Base-by-base conservation (phyloP, 2,329 filamentous ascomycete species). In the Microcyclospora tardicrescens region DNA sequence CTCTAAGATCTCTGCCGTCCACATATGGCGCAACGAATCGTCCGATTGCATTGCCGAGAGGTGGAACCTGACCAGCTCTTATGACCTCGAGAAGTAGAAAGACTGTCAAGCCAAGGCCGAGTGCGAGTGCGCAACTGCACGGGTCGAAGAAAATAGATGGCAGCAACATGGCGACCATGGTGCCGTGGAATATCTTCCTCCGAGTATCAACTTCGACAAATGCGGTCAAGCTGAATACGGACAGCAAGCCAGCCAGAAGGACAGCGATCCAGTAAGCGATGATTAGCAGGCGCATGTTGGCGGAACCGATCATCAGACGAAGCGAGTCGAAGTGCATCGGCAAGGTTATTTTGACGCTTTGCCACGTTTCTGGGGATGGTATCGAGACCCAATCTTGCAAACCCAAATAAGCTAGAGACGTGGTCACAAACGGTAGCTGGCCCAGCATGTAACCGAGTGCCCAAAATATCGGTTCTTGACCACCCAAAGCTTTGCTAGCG, bases 111-210 rank as follows among this genome's bases (percentile, higher is more conserved):
- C 86, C 76, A 27, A 95, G 65, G 0, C 72, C 70, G n/a, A 96
- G 69, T 0, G 86, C 84, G 10, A 98, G 67, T 1, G 82, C 76
- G 36, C 79, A 78, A 59, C 84, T 96, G 31, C 79, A 71, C 1
- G 91, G 89, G 58, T 98, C 91, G 46, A 96, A 65, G 56, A 78
- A 95, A 2, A 81, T 83, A 1, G 84, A 77, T 0, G 91, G 87
- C 2, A 96, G 70, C 40, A 98, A 79, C 84, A 98, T 95, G 40
- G 78, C 77, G 6, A 96, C 89, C 82, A 96, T 96, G 72, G 89
- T 94, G 50, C 93, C 93, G 60, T 98, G 91, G 59, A 98, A 98
- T 16, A 96, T 84, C 61, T 98, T 98, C 36, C 91, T 78, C 36
- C 91, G 76, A 1, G 91, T 98, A 62, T 98, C 91, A 34, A 98